phyloP scores from a whole-genome alignment of 495 filamentous ascomycete species.

The Penicillium coffeae region DNA sequence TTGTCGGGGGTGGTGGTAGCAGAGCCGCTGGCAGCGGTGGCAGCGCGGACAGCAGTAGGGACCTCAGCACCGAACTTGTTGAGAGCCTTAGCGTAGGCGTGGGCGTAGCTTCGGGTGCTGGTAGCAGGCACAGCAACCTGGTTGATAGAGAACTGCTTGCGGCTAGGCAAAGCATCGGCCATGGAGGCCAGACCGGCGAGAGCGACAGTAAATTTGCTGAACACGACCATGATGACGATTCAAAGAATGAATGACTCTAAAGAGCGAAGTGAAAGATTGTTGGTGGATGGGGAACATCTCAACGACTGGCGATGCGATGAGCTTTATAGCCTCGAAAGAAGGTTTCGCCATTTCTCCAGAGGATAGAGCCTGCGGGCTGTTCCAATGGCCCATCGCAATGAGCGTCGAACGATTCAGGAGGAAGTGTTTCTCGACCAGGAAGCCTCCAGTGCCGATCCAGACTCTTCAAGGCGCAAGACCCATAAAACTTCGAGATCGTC shows the following conservation, averaged over 20 bases:
- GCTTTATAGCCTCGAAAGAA: conserved; percentile 21
- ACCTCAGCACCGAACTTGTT: conserved; percentile 43
- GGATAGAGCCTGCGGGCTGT: background rate
- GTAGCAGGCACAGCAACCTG: conserved; percentile 28
- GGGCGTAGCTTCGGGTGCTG: conserved; percentile 36
- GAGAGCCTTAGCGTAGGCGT: conserved; percentile 35
- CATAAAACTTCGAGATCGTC: conserved; percentile 18
- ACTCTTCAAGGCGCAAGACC: conserved; percentile 7
- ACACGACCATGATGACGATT: conserved; percentile 38
- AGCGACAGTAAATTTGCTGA: conserved; percentile 34
- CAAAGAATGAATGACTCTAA: conserved; percentile 12
- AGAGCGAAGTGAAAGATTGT: conserved; percentile 10
- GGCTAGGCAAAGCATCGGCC: conserved; percentile 31
- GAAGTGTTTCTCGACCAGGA: conserved; percentile 23
- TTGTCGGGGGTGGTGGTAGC: conserved; percentile 51
- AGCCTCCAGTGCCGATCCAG: conserved; percentile 20
- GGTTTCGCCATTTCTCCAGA: background rate
- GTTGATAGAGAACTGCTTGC: conserved; percentile 40
- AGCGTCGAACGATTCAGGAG: conserved; percentile 15
- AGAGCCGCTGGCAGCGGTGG: conserved; percentile 43
- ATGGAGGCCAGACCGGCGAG: conserved; percentile 30
- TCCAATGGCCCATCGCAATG: too few relatives aligned
- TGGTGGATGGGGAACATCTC: conserved; percentile 11
- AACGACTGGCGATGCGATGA: conserved; percentile 9
- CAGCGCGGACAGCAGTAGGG: conserved; percentile 39